phyloP scores from a whole-genome alignment of 2,329 filamentous ascomycete genomes.

The Polytolypa hystricis region DNA sequence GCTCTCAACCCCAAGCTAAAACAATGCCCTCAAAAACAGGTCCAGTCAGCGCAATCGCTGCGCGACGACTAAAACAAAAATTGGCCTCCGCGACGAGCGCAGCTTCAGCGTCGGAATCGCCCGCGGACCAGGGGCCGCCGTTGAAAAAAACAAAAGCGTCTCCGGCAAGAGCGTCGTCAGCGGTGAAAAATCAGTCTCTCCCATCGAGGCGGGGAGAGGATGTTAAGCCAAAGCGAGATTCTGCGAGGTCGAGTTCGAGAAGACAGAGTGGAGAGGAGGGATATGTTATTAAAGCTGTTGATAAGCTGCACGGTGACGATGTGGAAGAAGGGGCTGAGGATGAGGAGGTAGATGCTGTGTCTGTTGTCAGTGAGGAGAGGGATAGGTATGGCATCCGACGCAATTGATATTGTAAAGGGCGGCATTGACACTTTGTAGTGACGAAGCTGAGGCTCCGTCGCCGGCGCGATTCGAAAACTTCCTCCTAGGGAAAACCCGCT shows the following conservation, averaged over 20 bases:
- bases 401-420: not conserved
- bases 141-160: constrained; percentile 24
- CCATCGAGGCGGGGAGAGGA: not conserved
- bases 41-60: constrained; percentile 31
- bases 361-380: constrained; percentile 1
- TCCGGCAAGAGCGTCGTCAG: constrained; percentile 12
- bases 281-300: not conserved
- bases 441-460: constrained; percentile 22
- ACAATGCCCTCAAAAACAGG: constrained; percentile 2
- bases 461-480: constrained; percentile 27
- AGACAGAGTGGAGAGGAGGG: constrained; percentile 8
- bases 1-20: no score
- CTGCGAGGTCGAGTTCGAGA: constrained; percentile 7
- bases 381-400: constrained; percentile 1
- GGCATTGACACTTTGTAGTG: constrained; percentile 13
- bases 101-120: constrained; percentile 13
- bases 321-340: constrained; percentile 2
- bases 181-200: constrained; percentile 9
- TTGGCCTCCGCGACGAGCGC: constrained; percentile 18
- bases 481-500: constrained; percentile 26
- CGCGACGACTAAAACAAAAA: constrained; percentile 29
- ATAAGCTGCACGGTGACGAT: constrained; percentile 1
- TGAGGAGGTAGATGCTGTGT: constrained; percentile 2
- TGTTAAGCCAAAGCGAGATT: not conserved
- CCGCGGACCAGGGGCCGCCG: constrained; percentile 21